These are phyloP conservation scores for Trypanosoma conorhini DNA, from an alignment of 208 protist species.

Conservation along the genomic window DNA sequence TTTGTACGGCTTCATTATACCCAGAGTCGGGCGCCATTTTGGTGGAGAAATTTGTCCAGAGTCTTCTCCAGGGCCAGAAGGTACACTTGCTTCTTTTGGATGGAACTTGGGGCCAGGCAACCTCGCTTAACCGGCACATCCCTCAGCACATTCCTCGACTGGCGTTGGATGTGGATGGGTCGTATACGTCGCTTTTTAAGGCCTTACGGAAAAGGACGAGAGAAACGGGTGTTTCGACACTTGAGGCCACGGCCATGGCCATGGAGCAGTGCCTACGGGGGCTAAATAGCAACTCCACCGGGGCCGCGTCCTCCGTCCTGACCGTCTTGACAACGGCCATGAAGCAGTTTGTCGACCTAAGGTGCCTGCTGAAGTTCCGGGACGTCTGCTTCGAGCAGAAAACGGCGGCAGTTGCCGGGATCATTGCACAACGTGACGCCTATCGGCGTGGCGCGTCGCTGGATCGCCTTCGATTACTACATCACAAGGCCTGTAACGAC, in stretches of 20 bases:
- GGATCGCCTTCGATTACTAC: constrained; percentile 30
- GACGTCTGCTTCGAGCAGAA: constrained; percentile 45
- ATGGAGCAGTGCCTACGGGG: constrained; percentile 49
- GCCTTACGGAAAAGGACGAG: constrained; percentile 73
- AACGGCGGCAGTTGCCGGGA: constrained; percentile 29
- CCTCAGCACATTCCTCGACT: constrained; percentile 59
- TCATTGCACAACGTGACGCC: constrained; percentile 44
- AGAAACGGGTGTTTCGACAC: constrained; percentile 67
- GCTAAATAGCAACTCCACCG: constrained; percentile 32
- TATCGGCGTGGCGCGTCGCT: constrained; percentile 35
- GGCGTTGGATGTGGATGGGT: constrained; percentile 40
- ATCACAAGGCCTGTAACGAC: constrained; percentile 30
- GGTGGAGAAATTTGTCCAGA: constrained; percentile 32
- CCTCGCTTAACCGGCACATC: constrained; percentile 73
- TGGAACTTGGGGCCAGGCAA: constrained; percentile 83
- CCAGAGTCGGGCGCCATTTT: constrained; percentile 33
- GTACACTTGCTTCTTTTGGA: constrained; percentile 75
- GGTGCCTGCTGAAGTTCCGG: constrained; percentile 67
- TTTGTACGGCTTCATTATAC: constrained; percentile 44
- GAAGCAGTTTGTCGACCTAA: constrained; percentile 79
- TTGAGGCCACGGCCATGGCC: constrained; percentile 82
- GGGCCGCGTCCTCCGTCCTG: constrained; percentile 5
- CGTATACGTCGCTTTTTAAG: constrained; percentile 69
- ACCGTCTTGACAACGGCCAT: constrained; percentile 46
- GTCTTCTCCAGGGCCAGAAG: constrained; percentile 7